Evolutionary conservation across 106 monocot species (phyloP).

Genomic region (Amphibolis antarctica): DNA sequence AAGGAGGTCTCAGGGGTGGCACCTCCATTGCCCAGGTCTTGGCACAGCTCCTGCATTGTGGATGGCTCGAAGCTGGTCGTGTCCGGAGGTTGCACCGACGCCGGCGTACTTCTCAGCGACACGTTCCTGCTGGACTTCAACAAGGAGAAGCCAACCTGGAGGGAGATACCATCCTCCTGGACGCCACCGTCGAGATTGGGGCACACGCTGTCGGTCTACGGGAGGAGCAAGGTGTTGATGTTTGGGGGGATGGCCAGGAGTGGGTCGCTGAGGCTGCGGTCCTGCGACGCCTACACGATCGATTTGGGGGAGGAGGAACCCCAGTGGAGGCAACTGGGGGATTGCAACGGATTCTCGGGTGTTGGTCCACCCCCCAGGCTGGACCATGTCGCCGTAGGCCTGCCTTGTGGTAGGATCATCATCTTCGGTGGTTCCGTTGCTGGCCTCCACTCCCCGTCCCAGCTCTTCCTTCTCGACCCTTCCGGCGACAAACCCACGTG

Average conservation of each 20-base stretch:
- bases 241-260: slow-evolving; percentile 91
- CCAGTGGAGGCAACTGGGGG: slow-evolving; percentile 72
- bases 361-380: slow-evolving; percentile 59
- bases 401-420: slow-evolving; percentile 83
- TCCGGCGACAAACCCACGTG: slow-evolving; percentile 65
- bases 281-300: slow-evolving; percentile 64
- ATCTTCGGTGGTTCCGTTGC: slow-evolving; percentile 88
- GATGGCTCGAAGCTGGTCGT: slow-evolving; percentile 83
- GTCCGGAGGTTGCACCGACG: slow-evolving; percentile 75
- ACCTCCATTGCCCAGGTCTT: slow-evolving; percentile 69
- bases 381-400: slow-evolving; percentile 79
- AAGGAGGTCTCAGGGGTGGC: slow-evolving; percentile 45
- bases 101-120: slow-evolving; percentile 69
- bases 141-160: slow-evolving; percentile 64
- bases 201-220: slow-evolving; percentile 70
- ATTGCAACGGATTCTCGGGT: slow-evolving; percentile 31
- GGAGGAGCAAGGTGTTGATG: slow-evolving; percentile 59
- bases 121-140: slow-evolving; percentile 65
- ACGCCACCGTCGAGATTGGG: slow-evolving; percentile 62
- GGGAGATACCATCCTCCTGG: slow-evolving; percentile 64
- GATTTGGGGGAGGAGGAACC: slow-evolving; percentile 63
- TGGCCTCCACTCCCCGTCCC: slow-evolving; percentile 73
- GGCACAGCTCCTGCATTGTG: slow-evolving; percentile 82
- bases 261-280: slow-evolving; percentile 66
- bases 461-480: slow-evolving; percentile 74